phyloP scores from a whole-genome alignment of 2,329 filamentous ascomycete genomes.

The Plenodomus lindquistii region DNA sequence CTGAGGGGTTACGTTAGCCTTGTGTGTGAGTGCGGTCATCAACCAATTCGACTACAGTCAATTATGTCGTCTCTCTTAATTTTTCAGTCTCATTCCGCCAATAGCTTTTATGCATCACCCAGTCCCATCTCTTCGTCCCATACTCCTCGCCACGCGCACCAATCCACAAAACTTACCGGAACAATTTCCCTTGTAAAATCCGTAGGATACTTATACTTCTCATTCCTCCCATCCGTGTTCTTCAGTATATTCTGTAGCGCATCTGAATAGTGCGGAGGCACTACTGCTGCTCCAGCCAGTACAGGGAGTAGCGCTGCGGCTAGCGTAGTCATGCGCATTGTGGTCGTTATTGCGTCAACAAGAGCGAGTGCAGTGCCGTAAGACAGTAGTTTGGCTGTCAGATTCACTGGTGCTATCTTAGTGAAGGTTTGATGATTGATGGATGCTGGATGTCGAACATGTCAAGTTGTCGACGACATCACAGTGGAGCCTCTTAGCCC shows the following conservation, averaged over 20 bases:
- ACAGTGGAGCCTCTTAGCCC: not conserved
- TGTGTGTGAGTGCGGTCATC: not conserved
- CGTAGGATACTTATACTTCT: constrained; percentile 63
- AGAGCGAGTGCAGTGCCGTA: too few relatives aligned
- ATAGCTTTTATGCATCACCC: not conserved
- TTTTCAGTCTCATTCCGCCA: not conserved
- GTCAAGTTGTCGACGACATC: not conserved
- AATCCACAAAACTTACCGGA: constrained; percentile 48
- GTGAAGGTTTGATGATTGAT: not conserved
- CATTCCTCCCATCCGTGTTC: constrained; percentile 55
- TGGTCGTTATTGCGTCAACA: too few relatives aligned
- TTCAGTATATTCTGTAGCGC: constrained; percentile 60
- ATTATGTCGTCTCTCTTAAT: not conserved
- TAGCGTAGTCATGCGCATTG: too few relatives aligned
- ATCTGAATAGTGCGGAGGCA: constrained; percentile 45
- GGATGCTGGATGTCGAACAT: not conserved
- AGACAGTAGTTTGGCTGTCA: too few relatives aligned
- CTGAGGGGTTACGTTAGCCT: constrained; percentile 25
- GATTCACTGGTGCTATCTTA: too few relatives aligned
- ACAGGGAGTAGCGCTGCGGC: too few relatives aligned
- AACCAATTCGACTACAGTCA: not conserved
- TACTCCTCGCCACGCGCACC: not conserved
- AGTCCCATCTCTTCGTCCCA: not conserved
- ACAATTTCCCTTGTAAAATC: constrained; percentile 64
- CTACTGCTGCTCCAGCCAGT: constrained; percentile 17